These are phyloP conservation scores for Oidium heveae DNA, from an alignment of 2,329 filamentous ascomycete species.

Conservation along the genomic window DNA sequence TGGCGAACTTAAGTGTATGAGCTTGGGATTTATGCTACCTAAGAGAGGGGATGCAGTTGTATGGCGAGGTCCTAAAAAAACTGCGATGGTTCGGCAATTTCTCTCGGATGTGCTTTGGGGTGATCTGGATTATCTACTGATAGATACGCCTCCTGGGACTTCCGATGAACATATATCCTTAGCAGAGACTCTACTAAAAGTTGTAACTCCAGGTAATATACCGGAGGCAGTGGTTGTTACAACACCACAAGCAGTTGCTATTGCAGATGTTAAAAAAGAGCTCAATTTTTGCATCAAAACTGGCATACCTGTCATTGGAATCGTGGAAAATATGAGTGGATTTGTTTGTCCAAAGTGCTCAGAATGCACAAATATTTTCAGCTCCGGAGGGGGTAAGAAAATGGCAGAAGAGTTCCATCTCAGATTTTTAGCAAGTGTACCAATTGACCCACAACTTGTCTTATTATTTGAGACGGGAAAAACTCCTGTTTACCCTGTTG, in stretches of 20 bases:
- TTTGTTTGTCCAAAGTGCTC: conserved; percentile 60
- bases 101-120: conserved; percentile 77
- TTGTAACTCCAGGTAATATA: conserved; percentile 39
- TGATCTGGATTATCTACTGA: conserved; percentile 68
- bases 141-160: conserved; percentile 90
- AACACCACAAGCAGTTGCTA: conserved; percentile 82
- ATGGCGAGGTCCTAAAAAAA: conserved; percentile 96
- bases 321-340: conserved; percentile 91
- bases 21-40: conserved; percentile 68
- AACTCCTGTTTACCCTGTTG: conserved; percentile 40
- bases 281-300: conserved; percentile 67
- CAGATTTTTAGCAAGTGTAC: conserved; percentile 62
- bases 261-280: conserved; percentile 71
- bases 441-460: conserved; percentile 83
- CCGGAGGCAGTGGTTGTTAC: conserved; percentile 84
- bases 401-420: conserved; percentile 78
- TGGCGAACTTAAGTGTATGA: conserved; percentile 62
- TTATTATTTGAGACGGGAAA: conserved; percentile 54
- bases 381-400: conserved; percentile 62
- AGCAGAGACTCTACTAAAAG: conserved; percentile 54
- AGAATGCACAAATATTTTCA: conserved; percentile 86
- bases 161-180: conserved; percentile 94
- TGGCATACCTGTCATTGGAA: conserved; percentile 65
- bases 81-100: conserved; percentile 95
- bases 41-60: conserved; percentile 76